A percentile compares a stretch with the other conserved stretches of the same genome.
These are phyloP conservation scores for Rhodotorula mucilaginosa DNA, from an alignment of 1,284 basidiomycete species.

Conservation along the genomic window DNA sequence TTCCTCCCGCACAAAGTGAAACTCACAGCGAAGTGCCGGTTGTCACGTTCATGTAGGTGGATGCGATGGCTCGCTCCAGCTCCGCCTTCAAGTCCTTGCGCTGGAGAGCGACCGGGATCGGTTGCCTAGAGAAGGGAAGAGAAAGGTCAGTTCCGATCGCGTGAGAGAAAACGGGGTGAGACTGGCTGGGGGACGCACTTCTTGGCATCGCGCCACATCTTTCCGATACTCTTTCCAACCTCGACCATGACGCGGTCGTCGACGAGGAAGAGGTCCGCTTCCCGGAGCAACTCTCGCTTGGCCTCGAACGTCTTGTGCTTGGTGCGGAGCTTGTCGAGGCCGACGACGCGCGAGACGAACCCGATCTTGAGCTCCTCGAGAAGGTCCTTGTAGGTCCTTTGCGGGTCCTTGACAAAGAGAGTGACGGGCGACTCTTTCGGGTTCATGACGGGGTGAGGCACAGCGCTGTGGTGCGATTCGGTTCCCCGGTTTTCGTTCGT, in stretches of 20 bases:
- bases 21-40: constrained; percentile 68
- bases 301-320: constrained; percentile 94
- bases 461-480: constrained; percentile 56
- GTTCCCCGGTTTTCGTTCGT: not conserved
- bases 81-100: constrained; percentile 85
- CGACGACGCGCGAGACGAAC: constrained; percentile 89
- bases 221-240: constrained; percentile 81
- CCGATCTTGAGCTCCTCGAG: constrained; percentile 73
- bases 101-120: constrained; percentile 82
- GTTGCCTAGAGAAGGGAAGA: constrained; percentile 62
- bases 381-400: constrained; percentile 91
- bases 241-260: constrained; percentile 87
- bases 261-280: constrained; percentile 87
- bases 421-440: constrained; percentile 76
- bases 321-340: constrained; percentile 80
- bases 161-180: not conserved
- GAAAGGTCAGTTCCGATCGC: not conserved
- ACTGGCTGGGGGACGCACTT: constrained; percentile 60
- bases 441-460: constrained; percentile 77
- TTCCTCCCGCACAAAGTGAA: not conserved
- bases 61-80: constrained; percentile 82
- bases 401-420: constrained; percentile 92
- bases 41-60: constrained; percentile 90
- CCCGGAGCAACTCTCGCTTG: constrained; percentile 74
- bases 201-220: constrained; percentile 88